These are phyloP conservation scores for Eimeria praecox DNA, from an alignment of 169 alveolate genomes.

Conservation along the genomic window DNA sequence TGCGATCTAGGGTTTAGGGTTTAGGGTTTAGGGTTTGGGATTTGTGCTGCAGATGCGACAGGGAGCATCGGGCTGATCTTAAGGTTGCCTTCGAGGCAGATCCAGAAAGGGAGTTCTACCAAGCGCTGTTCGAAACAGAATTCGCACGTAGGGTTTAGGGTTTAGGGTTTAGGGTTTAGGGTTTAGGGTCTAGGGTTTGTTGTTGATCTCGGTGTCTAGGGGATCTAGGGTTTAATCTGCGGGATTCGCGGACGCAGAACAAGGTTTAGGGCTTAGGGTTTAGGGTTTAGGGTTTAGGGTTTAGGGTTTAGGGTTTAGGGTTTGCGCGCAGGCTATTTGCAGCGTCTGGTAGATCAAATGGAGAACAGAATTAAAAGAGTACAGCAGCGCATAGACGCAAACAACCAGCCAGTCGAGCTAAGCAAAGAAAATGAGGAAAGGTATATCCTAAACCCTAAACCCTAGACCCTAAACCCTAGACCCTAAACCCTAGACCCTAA, in stretches of 20 bases:
- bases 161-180: slow-evolving; percentile 35
- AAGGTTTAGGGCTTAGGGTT: slow-evolving; percentile 15
- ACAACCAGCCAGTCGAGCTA: slow-evolving; percentile 72
- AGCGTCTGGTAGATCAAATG: slow-evolving; percentile 82
- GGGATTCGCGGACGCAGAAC: too few relatives aligned
- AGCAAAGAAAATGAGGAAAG: slow-evolving; percentile 74
- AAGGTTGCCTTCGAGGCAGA: slow-evolving; percentile 67
- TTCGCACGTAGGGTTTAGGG: slow-evolving; percentile 74
- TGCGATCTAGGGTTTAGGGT: slow-evolving; percentile 18
- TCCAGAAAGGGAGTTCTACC: slow-evolving; percentile 74
- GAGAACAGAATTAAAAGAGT: slow-evolving; percentile 83
- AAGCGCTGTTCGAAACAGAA: slow-evolving; percentile 79
- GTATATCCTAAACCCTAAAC: slow-evolving; percentile 49
- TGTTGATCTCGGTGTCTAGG: neutral
- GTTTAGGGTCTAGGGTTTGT: slow-evolving; percentile 36
- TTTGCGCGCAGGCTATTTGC: slow-evolving; percentile 71
- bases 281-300: neutral
- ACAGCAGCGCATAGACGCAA: slow-evolving; percentile 81
- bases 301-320: slow-evolving; percentile 32
- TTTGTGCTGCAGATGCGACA: slow-evolving; percentile 75
- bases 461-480: neutral
- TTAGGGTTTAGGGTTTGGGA: slow-evolving; percentile 2
- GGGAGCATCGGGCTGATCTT: slow-evolving; percentile 68
- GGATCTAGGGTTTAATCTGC: neutral
- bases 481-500: neutral